A percentile compares a stretch with the other conserved stretches of the same genome.
phyloP scores from a whole-genome alignment of 75 land plant genomes.

The Selaginella moellendorffii region DNA sequence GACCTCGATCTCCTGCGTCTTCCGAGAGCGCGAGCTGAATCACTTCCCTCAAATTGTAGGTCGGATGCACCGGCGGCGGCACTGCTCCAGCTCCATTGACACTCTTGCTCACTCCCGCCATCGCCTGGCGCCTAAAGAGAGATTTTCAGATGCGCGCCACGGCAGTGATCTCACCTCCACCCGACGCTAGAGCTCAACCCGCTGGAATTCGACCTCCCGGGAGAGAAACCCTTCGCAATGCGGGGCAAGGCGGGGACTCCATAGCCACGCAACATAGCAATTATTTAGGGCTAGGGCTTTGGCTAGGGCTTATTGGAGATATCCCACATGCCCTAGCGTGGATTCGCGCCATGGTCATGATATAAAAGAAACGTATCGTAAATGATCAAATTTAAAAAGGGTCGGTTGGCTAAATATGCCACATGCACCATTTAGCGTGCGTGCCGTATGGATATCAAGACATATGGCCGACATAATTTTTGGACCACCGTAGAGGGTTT shows the following conservation, averaged over 20 bases:
- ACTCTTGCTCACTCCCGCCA: no score
- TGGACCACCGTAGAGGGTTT: slow-evolving; percentile 17
- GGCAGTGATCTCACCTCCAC: no score
- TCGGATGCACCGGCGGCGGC: slow-evolving; percentile 82
- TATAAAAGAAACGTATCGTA: not conserved
- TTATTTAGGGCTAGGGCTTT: no score
- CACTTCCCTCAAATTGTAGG: slow-evolving; percentile 66
- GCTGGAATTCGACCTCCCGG: no score
- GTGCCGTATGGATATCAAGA: slow-evolving; percentile 64
- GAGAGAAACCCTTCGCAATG: no score
- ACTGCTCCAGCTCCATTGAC: slow-evolving; percentile 20
- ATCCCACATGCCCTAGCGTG: not conserved
- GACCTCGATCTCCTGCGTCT: slow-evolving; percentile 77
- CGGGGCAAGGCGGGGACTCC: no score
- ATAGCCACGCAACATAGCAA: no score
- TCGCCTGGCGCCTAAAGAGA: no score
- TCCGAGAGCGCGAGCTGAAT: slow-evolving; percentile 68
- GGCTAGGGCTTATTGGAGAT: no score
- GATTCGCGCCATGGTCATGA: not conserved
- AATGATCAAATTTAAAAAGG: slow-evolving; percentile 6
- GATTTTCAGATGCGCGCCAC: no score
- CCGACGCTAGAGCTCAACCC: no score
- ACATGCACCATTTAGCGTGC: slow-evolving; percentile 13
- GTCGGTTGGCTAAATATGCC: slow-evolving; percentile 15
- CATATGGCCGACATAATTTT: slow-evolving; percentile 70